Conservation (phyloP, 306 rosid genomes). For the Hippophae gyantsensis region DNA sequence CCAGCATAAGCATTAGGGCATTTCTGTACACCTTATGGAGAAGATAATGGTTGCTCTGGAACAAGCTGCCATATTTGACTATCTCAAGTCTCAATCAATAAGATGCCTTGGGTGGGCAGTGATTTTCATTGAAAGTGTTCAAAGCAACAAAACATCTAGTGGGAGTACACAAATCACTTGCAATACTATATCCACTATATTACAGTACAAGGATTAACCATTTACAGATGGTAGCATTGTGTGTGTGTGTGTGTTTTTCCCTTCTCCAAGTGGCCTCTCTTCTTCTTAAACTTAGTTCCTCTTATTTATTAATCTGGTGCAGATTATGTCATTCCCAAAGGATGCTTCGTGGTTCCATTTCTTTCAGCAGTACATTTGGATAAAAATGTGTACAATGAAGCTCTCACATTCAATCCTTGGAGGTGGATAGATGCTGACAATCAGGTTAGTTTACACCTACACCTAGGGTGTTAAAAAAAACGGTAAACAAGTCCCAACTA, state of each 20-base stretch:
- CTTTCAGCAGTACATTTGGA: constrained; percentile 92
- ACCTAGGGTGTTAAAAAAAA: background rate
- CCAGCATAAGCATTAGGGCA: too few relatives aligned
- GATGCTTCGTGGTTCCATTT: constrained; percentile 91
- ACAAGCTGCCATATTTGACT: too few relatives aligned
- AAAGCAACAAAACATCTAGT: too few relatives aligned
- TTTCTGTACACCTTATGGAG: too few relatives aligned
- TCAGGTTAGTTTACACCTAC: constrained; percentile 35
- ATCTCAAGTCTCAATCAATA: too few relatives aligned
- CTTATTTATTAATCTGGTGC: constrained; percentile 4
- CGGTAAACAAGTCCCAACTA: background rate
- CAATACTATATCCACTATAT: too few relatives aligned
- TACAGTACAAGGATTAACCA: too few relatives aligned
- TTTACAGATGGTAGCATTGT: too few relatives aligned
- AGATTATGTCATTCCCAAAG: constrained; percentile 81
- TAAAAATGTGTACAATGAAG: constrained; percentile 57
- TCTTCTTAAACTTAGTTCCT: background rate
- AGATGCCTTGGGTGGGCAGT: too few relatives aligned
- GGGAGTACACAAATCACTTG: too few relatives aligned
- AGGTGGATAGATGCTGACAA: constrained; percentile 84
- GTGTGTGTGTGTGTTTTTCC: background rate
- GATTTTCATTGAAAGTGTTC: too few relatives aligned
- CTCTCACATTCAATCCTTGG: constrained; percentile 76
- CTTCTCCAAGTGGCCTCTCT: background rate
- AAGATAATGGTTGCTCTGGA: too few relatives aligned